A percentile compares a stretch with the other conserved stretches of the same genome.
phyloP scores from a whole-genome alignment of 441 rosid genomes.

The Syzygium malaccense region DNA sequence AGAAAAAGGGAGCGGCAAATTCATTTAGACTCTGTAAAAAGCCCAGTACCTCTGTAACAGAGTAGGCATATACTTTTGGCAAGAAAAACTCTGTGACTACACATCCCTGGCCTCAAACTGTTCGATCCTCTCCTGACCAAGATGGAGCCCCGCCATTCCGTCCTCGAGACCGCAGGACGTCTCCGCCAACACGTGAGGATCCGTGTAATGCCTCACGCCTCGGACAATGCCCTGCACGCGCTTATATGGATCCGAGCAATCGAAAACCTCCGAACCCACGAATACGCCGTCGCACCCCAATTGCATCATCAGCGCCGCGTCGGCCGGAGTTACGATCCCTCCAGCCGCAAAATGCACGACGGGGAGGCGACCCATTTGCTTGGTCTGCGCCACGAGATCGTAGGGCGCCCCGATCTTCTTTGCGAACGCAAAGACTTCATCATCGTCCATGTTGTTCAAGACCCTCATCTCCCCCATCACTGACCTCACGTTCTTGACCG shows the following conservation, averaged over 20 bases:
- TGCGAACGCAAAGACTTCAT: conserved; percentile 68
- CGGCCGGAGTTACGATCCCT: conserved; percentile 75
- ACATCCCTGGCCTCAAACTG: conserved; percentile 16
- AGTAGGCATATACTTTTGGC: neutral
- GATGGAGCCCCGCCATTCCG: conserved; percentile 38
- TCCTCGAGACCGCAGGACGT: conserved; percentile 47
- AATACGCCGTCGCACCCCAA: conserved; percentile 81
- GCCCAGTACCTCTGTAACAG: neutral
- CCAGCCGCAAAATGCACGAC: conserved; percentile 77
- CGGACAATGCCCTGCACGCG: conserved; percentile 48
- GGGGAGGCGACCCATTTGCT: conserved; percentile 84
- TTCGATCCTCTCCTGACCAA: conserved; percentile 48
- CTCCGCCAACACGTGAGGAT: conserved; percentile 69
- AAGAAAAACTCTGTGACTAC: neutral
- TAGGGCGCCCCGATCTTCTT: conserved; percentile 67
- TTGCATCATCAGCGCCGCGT: conserved; percentile 85
- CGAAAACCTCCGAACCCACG: conserved; percentile 55
- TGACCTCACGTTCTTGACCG: conserved; percentile 60
- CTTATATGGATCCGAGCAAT: conserved; percentile 50
- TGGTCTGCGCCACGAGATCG: conserved; percentile 74
- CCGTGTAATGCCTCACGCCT: conserved; percentile 81
- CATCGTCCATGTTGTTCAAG: conserved; percentile 82
- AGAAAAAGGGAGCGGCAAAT: neutral
- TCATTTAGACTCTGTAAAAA: neutral
- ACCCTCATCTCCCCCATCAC: conserved; percentile 64